phyloP scores from a whole-genome alignment of 164 flowering plant genomes.

The Santalum album region DNA sequence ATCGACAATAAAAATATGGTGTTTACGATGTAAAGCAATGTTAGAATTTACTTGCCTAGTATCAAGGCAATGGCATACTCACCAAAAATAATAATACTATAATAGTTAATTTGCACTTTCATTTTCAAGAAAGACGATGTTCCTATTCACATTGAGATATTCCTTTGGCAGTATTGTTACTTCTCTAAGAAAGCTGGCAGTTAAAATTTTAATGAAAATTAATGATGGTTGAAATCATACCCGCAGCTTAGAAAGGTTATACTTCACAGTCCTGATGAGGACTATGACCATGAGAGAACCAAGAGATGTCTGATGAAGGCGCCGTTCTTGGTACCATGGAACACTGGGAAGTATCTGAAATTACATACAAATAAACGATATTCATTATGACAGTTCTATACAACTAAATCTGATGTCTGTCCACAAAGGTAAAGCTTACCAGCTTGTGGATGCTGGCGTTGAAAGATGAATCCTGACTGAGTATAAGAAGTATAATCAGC shows the following conservation, averaged over 20 bases:
- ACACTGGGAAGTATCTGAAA: slow-evolving; percentile 70
- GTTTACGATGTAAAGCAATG: too few species aligned
- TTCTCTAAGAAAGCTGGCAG: too few species aligned
- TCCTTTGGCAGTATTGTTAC: too few species aligned
- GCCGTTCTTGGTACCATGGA: slow-evolving; percentile 95
- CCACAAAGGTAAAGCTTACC: slow-evolving; percentile 33
- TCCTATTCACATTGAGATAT: too few species aligned
- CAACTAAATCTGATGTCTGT: neutral
- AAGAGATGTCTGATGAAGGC: slow-evolving; percentile 83
- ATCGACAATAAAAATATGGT: too few species aligned
- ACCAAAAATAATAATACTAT: too few species aligned
- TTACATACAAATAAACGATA: slow-evolving; percentile 4
- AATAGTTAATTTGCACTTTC: too few species aligned
- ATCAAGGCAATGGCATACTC: too few species aligned
- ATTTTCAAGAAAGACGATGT: too few species aligned
- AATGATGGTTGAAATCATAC: slow-evolving; percentile 30
- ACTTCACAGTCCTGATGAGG: slow-evolving; percentile 88
- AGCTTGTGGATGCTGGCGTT: slow-evolving; percentile 88
- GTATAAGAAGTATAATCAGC: slow-evolving; percentile 90
- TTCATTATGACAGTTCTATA: neutral
- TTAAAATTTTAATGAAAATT: too few species aligned
- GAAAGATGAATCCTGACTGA: slow-evolving; percentile 97
- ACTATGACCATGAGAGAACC: slow-evolving; percentile 91
- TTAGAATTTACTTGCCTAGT: too few species aligned
- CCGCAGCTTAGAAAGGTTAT: slow-evolving; percentile 81